Percentiles rank a stretch among this genome's conserved stretches.
Conservation (phyloP, 2,329 filamentous ascomycete species). For the Chaetoscypha palmicola region DNA sequence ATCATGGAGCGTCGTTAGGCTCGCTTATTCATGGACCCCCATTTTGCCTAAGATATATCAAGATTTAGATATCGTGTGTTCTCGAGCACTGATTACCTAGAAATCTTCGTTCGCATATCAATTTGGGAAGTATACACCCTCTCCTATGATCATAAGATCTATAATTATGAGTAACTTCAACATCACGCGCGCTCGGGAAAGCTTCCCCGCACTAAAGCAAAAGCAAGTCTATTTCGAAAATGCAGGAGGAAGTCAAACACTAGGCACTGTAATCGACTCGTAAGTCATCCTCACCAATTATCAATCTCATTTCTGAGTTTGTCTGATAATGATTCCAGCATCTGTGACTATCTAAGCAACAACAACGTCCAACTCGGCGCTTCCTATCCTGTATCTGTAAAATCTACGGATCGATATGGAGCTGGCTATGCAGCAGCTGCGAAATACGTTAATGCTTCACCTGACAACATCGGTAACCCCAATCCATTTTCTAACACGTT, state of each 20-base stretch:
- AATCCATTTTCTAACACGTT: not conserved
- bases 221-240: slow-evolving; percentile 72
- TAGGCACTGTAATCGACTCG: slow-evolving; percentile 61
- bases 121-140: not conserved
- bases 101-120: no score
- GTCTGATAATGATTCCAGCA: no score
- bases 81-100: no score
- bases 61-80: no score
- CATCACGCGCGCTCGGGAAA: slow-evolving; percentile 46
- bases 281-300: slow-evolving; percentile 32
- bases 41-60: no score
- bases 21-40: no score
- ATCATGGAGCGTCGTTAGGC: no score
- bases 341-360: slow-evolving; percentile 57
- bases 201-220: slow-evolving; percentile 61
- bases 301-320: no score
- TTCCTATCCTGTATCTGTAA: slow-evolving; percentile 53
- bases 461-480: slow-evolving; percentile 54
- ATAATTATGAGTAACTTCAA: slow-evolving; percentile 38
- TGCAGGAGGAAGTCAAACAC: slow-evolving; percentile 66
- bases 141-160: not conserved
- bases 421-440: slow-evolving; percentile 59
- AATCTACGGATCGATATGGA: slow-evolving; percentile 52
- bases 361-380: slow-evolving; percentile 73
- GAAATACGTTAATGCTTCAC: slow-evolving; percentile 60